These are phyloP conservation scores for Ogataea allantospora DNA, from an alignment of 805 yeast genomes.

Conservation along the genomic window DNA sequence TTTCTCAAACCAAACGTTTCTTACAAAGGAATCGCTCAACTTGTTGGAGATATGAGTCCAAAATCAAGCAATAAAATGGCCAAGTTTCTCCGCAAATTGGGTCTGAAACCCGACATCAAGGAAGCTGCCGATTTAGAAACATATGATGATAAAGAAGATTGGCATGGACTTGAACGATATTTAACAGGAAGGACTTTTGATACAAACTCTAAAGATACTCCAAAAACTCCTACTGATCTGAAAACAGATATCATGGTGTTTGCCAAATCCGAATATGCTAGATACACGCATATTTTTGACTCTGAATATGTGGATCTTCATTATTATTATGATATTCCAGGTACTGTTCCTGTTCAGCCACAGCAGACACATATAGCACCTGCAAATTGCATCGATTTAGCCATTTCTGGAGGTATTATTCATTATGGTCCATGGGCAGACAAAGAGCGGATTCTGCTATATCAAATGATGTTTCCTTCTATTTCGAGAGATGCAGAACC, in stretches of 20 bases:
- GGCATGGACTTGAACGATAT: constrained; percentile 82
- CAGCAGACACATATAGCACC: constrained; percentile 59
- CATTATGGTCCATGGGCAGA: constrained; percentile 98
- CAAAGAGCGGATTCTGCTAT: constrained; percentile 69
- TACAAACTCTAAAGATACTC: constrained; percentile 25
- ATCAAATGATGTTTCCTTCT: constrained; percentile 65
- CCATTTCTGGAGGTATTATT: constrained; percentile 57
- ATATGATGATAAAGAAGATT: constrained; percentile 36
- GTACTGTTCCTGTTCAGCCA: constrained; percentile 36
- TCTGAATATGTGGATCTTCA: constrained; percentile 52
- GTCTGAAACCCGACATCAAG: neutral
- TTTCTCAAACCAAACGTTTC: constrained; percentile 70
- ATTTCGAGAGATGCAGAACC: constrained; percentile 56
- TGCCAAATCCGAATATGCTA: constrained; percentile 74
- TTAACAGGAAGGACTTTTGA: constrained; percentile 34
- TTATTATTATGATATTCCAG: constrained; percentile 74
- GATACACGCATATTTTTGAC: constrained; percentile 65
- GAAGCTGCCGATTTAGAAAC: constrained; percentile 5
- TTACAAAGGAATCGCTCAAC: constrained; percentile 38
- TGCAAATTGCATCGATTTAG: constrained; percentile 64
- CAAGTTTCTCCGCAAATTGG: constrained; percentile 4
- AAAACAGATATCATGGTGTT: constrained; percentile 29
- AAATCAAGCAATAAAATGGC: neutral
- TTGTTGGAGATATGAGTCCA: constrained; percentile 10
- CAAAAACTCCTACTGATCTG: constrained; percentile 1